Percentiles rank a stretch among this genome's conserved stretches.
Evolutionary conservation across 2,329 filamentous ascomycete species (phyloP).

Genomic region (Talaromyces piceae): DNA sequence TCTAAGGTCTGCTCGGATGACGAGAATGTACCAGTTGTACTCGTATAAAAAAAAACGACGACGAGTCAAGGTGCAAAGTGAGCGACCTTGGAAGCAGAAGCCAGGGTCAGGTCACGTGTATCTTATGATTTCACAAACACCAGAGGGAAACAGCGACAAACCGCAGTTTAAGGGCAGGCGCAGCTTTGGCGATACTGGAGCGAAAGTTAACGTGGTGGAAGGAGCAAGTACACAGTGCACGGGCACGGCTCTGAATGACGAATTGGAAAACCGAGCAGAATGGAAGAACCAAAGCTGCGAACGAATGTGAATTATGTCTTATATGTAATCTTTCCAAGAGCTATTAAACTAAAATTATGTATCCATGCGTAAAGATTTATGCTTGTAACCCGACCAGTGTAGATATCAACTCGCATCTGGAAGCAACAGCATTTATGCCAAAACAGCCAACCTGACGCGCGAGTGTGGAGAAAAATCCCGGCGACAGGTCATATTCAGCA

Average conservation of each 20-base stretch:
- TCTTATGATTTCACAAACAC: no score
- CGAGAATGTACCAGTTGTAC: no score
- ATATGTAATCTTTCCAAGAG: background rate
- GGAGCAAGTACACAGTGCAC: background rate
- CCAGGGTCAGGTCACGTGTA: no score
- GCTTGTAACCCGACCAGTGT: background rate
- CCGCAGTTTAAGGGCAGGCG: slow-evolving; percentile 26
- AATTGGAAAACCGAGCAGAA: background rate
- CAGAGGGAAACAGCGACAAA: slow-evolving; percentile 29
- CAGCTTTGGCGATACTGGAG: background rate
- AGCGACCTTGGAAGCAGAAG: no score
- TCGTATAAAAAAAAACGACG: no score
- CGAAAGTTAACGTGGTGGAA: background rate
- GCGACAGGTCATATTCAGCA: background rate
- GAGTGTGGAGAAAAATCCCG: background rate
- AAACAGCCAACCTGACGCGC: background rate
- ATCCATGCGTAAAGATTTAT: background rate
- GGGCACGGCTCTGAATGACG: background rate
- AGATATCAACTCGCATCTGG: background rate
- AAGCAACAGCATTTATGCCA: background rate
- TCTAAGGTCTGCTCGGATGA: no score
- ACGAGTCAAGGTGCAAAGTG: no score
- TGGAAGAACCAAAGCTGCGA: background rate
- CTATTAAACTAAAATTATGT: background rate
- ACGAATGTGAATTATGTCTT: background rate